Conservation (phyloP, 805 yeast genomes). For the Nakazawaea ernobii region DNA sequence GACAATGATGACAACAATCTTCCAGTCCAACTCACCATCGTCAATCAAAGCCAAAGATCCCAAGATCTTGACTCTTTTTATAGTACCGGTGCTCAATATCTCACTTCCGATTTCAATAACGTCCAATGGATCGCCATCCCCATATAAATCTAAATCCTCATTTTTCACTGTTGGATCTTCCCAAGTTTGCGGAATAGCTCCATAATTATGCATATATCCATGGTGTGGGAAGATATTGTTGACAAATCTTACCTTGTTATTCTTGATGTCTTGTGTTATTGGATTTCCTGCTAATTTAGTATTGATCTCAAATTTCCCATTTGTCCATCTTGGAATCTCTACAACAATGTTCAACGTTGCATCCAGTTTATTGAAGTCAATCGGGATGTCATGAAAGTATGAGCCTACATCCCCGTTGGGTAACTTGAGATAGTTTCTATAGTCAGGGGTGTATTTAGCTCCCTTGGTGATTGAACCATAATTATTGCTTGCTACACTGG, state of each 20-base stretch:
- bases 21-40: constrained; percentile 98
- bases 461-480: constrained; percentile 19
- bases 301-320: constrained; percentile 77
- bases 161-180: constrained; percentile 73
- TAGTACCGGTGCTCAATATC: constrained; percentile 38
- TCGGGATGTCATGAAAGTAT: constrained; percentile 69
- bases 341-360: constrained; percentile 59
- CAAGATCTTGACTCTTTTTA: constrained; percentile 60
- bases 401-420: constrained; percentile 46
- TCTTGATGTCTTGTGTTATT: constrained; percentile 72
- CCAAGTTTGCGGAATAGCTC: constrained; percentile 94
- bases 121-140: constrained; percentile 95
- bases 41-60: constrained; percentile 78
- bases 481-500: neutral
- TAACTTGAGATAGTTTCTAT: constrained; percentile 38
- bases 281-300: constrained; percentile 60
- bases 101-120: constrained; percentile 81
- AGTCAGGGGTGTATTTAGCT: constrained; percentile 30
- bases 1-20: constrained; percentile 64
- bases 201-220: constrained; percentile 84
- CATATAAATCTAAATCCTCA: constrained; percentile 37
- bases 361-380: constrained; percentile 35
- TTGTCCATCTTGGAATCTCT: constrained; percentile 78
- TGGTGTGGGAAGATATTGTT: constrained; percentile 76
- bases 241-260: constrained; percentile 70